Conservation (phyloP, 2,329 filamentous ascomycete genomes). For the Aspergillus intermedius region DNA sequence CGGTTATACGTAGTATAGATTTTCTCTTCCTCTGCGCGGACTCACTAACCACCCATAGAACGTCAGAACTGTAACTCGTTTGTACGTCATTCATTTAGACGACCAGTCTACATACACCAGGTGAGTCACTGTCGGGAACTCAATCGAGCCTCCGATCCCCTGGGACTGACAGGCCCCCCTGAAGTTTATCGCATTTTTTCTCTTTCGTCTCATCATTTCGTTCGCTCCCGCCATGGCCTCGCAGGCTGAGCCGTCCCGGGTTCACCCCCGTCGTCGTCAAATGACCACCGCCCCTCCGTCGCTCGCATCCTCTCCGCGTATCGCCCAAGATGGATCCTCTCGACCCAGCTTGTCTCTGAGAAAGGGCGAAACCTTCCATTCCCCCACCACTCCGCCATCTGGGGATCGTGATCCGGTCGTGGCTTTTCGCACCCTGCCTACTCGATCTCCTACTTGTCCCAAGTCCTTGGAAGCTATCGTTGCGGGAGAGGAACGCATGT, state of each 20-base stretch:
- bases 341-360: conserved; percentile 50
- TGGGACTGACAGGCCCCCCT: too few relatives aligned
- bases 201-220: conserved; percentile 2
- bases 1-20: too few relatives aligned
- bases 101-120: conserved; percentile 6
- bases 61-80: conserved; percentile 1
- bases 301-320: conserved; percentile 16
- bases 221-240: conserved; percentile 8
- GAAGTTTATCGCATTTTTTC: background rate
- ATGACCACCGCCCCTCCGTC: conserved; percentile 24
- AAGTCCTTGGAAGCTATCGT: conserved; percentile 59
- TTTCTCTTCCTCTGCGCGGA: too few relatives aligned
- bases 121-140: conserved; percentile 1
- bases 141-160: conserved; percentile 9
- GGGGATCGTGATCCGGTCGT: conserved; percentile 37
- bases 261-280: conserved; percentile 31
- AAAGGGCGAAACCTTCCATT: conserved; percentile 63
- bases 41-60: background rate
- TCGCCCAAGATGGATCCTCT: conserved; percentile 12
- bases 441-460: conserved; percentile 58
- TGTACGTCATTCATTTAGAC: conserved; percentile 4
- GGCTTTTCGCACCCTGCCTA: conserved; percentile 46
- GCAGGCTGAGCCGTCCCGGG: conserved; percentile 17
- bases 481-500: conserved; percentile 62
- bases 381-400: conserved; percentile 35